A percentile compares a stretch with the other conserved stretches of the same genome.
These are phyloP conservation scores for Leccinum colubrinum DNA, from an alignment of 1,284 basidiomycete genomes.

Conservation along the genomic window DNA sequence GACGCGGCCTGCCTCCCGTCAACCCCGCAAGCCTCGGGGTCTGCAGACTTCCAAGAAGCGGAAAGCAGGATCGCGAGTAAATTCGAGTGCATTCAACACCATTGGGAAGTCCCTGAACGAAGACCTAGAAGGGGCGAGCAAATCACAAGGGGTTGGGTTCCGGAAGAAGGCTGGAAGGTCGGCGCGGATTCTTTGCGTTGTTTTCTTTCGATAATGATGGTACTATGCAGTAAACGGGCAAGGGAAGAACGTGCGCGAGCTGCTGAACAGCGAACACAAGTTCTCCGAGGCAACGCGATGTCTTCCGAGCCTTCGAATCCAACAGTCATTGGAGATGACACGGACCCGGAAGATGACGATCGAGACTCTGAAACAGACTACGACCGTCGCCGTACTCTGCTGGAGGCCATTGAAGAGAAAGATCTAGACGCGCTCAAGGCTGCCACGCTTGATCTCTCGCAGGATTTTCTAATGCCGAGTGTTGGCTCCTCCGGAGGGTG, in stretches of 20 bases:
- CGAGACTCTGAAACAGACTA: conserved; percentile 21
- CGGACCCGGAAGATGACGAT: conserved; percentile 17
- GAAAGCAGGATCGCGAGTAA: conserved; percentile 67
- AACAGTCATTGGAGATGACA: not conserved
- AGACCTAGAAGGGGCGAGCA: conserved; percentile 37
- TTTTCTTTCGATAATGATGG: conserved; percentile 1
- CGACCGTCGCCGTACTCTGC: conserved; percentile 18
- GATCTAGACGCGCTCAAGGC: conserved; percentile 27
- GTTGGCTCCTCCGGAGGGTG: conserved; percentile 1
- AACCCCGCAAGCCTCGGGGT: conserved; percentile 51
- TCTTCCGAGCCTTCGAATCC: conserved; percentile 4
- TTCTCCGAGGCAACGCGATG: conserved; percentile 34
- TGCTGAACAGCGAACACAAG: conserved; percentile 56
- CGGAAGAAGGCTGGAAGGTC: conserved; percentile 70
- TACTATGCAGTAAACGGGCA: conserved; percentile 60
- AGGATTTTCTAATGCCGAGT: conserved; percentile 22
- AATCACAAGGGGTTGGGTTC: conserved; percentile 56
- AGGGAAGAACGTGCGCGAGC: conserved; percentile 72
- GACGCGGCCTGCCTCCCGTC: conserved; percentile 46
- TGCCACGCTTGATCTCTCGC: conserved; percentile 12
- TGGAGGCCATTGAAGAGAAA: conserved; percentile 24
- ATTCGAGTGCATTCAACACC: conserved; percentile 57
- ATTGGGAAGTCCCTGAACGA: conserved; percentile 53
- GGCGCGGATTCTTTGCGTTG: conserved; percentile 11
- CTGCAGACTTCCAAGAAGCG: conserved; percentile 61